Evolutionary conservation across 306 rosid species (phyloP).

Genomic region (Fragaria iinumae): DNA sequence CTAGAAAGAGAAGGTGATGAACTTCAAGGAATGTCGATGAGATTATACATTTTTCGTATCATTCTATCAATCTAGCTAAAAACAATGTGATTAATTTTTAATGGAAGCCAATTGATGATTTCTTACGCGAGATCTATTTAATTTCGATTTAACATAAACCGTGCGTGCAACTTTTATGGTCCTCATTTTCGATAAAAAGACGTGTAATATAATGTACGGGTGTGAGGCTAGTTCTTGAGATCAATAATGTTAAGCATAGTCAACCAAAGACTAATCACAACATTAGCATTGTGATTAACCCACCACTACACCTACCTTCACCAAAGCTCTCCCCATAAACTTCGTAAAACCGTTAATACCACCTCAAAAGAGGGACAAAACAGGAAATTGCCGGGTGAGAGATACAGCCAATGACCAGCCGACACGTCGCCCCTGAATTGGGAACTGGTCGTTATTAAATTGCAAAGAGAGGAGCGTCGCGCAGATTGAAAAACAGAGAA

Average conservation of each 20-base stretch:
- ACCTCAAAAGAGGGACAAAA: constrained; percentile 28
- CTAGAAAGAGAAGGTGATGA: too few species aligned
- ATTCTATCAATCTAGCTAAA: too few species aligned
- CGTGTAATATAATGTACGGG: too few species aligned
- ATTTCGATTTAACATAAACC: too few species aligned
- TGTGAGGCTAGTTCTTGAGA: too few species aligned
- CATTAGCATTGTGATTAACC: constrained; percentile 4
- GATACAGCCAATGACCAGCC: constrained; percentile 25
- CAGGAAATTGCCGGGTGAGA: constrained; percentile 24
- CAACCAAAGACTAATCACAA: background rate
- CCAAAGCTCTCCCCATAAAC: background rate
- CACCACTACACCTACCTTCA: constrained; percentile 20
- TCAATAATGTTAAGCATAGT: background rate
- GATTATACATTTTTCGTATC: too few species aligned
- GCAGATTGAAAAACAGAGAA: constrained; percentile 21
- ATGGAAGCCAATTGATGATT: too few species aligned
- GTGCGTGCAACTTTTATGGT: too few species aligned
- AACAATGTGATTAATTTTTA: too few species aligned
- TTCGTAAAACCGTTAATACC: constrained; percentile 33
- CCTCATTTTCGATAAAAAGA: too few species aligned
- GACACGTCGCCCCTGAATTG: constrained; percentile 45
- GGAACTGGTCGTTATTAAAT: constrained; percentile 32
- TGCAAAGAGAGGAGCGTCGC: constrained; percentile 26
- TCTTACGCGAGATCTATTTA: too few species aligned
- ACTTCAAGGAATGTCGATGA: too few species aligned